A percentile compares a stretch with the other conserved stretches of the same genome.
phyloP scores from a whole-genome alignment of 2,329 filamentous ascomycete species.

The Pseudogymnoascus sp. region DNA sequence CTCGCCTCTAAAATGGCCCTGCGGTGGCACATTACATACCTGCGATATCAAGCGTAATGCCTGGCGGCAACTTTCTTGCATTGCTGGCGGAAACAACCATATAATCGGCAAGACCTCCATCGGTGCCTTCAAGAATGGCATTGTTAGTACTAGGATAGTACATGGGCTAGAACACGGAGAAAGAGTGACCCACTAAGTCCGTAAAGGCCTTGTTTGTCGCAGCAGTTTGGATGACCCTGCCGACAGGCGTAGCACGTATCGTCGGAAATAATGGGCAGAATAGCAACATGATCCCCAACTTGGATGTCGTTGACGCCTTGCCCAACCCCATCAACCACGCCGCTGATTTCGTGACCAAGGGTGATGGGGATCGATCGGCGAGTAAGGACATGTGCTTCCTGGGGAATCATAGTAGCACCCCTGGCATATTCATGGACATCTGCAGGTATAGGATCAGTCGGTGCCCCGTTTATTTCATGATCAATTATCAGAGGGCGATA shows the following conservation, averaged over 20 bases:
- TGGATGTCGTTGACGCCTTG: conserved; percentile 37
- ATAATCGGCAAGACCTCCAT: conserved; percentile 47
- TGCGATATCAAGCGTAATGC: conserved; percentile 42
- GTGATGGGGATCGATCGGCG: conserved; percentile 48
- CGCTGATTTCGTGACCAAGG: conserved; percentile 58
- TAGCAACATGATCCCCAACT: conserved; percentile 47
- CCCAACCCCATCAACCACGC: conserved; percentile 50
- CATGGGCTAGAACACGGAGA: no score
- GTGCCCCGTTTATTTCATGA: neutral
- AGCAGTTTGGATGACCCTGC: conserved; percentile 46
- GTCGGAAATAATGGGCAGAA: conserved; percentile 53
- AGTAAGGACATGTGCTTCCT: conserved; percentile 47
- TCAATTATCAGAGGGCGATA: neutral
- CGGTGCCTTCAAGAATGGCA: conserved; percentile 19
- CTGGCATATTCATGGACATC: conserved; percentile 46
- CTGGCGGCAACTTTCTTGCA: conserved; percentile 42
- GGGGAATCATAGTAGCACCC: conserved; percentile 40
- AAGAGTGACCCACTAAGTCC: conserved; percentile 29
- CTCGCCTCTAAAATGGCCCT: no score
- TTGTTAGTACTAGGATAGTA: conserved; percentile 12
- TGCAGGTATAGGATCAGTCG: conserved; percentile 15
- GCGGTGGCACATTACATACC: no score
- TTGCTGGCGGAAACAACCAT: conserved; percentile 42
- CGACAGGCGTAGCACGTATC: conserved; percentile 46
- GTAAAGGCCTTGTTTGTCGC: conserved; percentile 46